These are phyloP conservation scores for Xylaria scruposa DNA, from an alignment of 495 filamentous ascomycete species.

Conservation along the genomic window DNA sequence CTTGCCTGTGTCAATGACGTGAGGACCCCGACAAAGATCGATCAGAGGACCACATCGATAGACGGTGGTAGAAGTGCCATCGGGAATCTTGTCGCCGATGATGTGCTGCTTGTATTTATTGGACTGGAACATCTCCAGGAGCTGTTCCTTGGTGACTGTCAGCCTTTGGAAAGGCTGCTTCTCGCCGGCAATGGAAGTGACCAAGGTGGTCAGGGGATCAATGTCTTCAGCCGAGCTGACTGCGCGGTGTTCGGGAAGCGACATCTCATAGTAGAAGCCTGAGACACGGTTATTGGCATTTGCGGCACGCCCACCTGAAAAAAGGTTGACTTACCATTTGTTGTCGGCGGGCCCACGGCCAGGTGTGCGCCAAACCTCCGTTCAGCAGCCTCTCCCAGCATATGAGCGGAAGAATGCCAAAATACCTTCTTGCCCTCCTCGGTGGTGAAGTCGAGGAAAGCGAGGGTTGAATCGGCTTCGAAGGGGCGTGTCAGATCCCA, in stretches of 20 bases:
- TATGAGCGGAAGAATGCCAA: constrained; percentile 93
- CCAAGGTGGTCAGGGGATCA: constrained; percentile 77
- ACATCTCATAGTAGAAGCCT: constrained; percentile 96
- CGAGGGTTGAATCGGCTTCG: constrained; percentile 78
- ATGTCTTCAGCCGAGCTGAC: constrained; percentile 75
- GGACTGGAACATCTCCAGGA: constrained; percentile 94
- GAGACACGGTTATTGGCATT: not conserved
- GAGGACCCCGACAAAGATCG: constrained; percentile 68
- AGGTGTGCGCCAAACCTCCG: constrained; percentile 87
- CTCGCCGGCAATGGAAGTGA: constrained; percentile 84
- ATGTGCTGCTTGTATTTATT: constrained; percentile 96
- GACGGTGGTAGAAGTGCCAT: constrained; percentile 89
- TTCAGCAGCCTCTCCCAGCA: constrained; percentile 92
- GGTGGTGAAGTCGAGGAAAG: constrained; percentile 82
- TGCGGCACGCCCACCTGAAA: not conserved
- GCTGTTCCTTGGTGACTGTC: constrained; percentile 83
- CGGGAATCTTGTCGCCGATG: constrained; percentile 88
- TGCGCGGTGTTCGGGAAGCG: constrained; percentile 73
- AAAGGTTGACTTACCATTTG: constrained; percentile 63
- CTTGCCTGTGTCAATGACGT: constrained; percentile 90
- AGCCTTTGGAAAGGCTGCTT: constrained; percentile 95
- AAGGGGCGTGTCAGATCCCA: constrained; percentile 94
- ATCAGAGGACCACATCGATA: constrained; percentile 72
- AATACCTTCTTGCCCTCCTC: constrained; percentile 85
- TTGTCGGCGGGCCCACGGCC: constrained; percentile 89